These are phyloP conservation scores for Auricularia cornea DNA, from an alignment of 768 basidiomycete species.

Conservation along the genomic window DNA sequence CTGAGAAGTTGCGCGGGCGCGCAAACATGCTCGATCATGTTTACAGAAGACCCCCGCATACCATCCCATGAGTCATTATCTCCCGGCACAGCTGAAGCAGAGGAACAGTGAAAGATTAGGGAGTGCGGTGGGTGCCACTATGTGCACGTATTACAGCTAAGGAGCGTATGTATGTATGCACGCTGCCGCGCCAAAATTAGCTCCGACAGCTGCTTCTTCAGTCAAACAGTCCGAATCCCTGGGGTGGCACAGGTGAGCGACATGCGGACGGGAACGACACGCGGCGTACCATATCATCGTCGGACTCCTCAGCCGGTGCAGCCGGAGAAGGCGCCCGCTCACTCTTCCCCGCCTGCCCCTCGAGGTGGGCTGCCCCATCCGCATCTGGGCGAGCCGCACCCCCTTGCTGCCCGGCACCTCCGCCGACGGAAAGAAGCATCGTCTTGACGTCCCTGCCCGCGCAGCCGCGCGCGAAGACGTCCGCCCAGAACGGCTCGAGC, in stretches of 20 bases:
- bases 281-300: conserved; percentile 26
- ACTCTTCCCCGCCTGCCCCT: conserved; percentile 6
- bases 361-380: conserved; percentile 26
- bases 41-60: too few species aligned
- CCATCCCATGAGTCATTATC: too few species aligned
- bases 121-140: too few species aligned
- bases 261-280: neutral
- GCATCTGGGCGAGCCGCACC: conserved; percentile 15
- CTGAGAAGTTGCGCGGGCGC: too few species aligned
- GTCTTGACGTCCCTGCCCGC: conserved; percentile 46
- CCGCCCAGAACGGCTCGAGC: conserved; percentile 44
- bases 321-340: conserved; percentile 16
- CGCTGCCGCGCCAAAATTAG: too few species aligned
- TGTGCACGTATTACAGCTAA: too few species aligned
- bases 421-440: conserved; percentile 39
- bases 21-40: too few species aligned
- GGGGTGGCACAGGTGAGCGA: neutral
- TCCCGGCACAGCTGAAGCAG: too few species aligned
- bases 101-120: too few species aligned
- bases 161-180: too few species aligned
- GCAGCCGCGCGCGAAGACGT: conserved; percentile 44
- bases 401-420: conserved; percentile 22
- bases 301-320: conserved; percentile 30
- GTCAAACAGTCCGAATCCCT: neutral
- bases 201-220: neutral